Conservation (phyloP, 345 rosid species). For the Eucalyptus victrix region DNA sequence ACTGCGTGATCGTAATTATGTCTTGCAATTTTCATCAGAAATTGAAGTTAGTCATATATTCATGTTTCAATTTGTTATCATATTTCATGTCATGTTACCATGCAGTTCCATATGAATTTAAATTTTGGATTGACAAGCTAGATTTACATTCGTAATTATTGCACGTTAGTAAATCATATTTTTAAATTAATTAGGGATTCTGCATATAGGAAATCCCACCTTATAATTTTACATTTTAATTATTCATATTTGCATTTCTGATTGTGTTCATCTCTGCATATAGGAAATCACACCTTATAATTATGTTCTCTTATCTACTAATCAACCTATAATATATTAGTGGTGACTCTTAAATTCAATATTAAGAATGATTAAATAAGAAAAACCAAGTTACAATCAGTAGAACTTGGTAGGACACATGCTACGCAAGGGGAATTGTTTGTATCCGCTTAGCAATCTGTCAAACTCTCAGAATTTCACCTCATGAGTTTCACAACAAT, state of each 20-base stretch:
- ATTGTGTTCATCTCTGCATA: neutral
- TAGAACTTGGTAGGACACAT: neutral
- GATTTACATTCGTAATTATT: too few relatives aligned
- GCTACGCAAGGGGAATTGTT: neutral
- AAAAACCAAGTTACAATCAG: neutral
- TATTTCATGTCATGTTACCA: neutral
- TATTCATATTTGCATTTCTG: neutral
- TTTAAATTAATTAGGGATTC: too few relatives aligned
- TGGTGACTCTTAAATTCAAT: neutral
- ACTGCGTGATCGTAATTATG: neutral
- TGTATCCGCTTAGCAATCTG: neutral
- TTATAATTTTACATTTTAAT: neutral
- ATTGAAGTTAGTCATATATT: too few relatives aligned
- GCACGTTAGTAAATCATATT: neutral
- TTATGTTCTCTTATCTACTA: neutral
- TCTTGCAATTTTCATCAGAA: neutral
- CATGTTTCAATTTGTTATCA: neutral
- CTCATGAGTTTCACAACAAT: neutral
- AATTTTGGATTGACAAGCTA: neutral
- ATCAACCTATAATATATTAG: neutral
- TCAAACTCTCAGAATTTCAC: neutral
- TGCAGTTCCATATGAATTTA: neutral
- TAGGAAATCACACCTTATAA: too few relatives aligned
- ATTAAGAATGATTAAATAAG: neutral
- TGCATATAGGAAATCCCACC: neutral